These are phyloP conservation scores for Talaromyces liani DNA, from an alignment of 495 filamentous ascomycete genomes.

Conservation along the genomic window DNA sequence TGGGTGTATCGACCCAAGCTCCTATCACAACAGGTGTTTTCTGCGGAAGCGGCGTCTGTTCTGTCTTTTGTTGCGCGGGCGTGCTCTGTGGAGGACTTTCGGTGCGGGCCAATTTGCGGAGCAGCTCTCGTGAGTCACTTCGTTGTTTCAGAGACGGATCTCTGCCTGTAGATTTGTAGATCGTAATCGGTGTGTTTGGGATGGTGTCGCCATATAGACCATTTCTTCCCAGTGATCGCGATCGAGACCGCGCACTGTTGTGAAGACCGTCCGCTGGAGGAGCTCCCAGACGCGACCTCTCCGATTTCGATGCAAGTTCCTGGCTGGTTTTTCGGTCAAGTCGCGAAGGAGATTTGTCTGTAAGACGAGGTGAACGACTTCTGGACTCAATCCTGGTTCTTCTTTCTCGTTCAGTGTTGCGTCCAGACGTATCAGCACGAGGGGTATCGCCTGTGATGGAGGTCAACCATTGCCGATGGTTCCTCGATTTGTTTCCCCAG, in stretches of 20 bases:
- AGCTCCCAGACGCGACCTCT: constrained; percentile 8
- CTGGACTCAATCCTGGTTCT: constrained; percentile 13
- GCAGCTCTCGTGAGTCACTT: constrained; percentile 58
- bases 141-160: constrained; percentile 25
- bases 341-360: constrained; percentile 16
- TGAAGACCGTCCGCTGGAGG: constrained; percentile 15
- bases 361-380: constrained; percentile 12
- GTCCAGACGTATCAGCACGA: constrained; percentile 14
- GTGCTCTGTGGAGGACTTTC: constrained; percentile 38
- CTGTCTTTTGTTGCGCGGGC: constrained; percentile 39
- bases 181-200: constrained; percentile 46
- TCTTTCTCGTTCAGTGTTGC: constrained; percentile 5
- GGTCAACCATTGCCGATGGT: constrained; percentile 47
- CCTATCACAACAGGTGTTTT: constrained; percentile 45
- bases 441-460: constrained; percentile 24
- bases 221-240: constrained; percentile 13
- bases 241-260: constrained; percentile 2
- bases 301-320: constrained; percentile 5
- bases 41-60: constrained; percentile 25
- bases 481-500: constrained; percentile 52
- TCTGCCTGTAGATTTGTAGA: constrained; percentile 33
- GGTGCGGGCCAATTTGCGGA: constrained; percentile 55
- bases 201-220: constrained; percentile 28
- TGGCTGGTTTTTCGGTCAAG: constrained; percentile 4
- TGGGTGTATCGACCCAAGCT: constrained; percentile 46